Conservation (phyloP, 2,329 filamentous ascomycete genomes). For the Sporothrix phasma region DNA sequence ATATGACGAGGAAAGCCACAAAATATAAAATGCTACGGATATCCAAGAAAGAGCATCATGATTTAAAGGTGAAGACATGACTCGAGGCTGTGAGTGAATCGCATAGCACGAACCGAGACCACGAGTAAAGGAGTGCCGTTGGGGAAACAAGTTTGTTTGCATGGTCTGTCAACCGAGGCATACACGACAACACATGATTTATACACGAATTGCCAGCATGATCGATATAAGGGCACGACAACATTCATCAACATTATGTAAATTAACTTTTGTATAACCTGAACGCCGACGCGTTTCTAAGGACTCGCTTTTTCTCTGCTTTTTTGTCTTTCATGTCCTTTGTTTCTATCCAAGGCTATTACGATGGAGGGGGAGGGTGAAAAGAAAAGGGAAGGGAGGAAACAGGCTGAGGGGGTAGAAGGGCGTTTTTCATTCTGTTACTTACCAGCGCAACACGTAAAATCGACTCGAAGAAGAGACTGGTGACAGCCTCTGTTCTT, state of each 20-base stretch:
- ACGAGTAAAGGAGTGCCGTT: no score
- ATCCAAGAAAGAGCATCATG: no score
- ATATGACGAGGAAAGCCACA: no score
- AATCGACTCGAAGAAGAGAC: slow-evolving; percentile 2
- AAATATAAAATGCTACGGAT: no score
- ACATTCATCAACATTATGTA: neutral
- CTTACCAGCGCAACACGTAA: slow-evolving; percentile 14
- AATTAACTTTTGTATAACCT: neutral
- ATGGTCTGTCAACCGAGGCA: no score
- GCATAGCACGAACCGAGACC: no score
- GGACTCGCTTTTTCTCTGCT: neutral
- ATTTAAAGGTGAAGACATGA: no score
- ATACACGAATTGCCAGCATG: no score
- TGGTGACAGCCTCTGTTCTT: neutral
- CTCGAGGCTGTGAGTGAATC: no score
- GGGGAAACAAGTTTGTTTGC: no score
- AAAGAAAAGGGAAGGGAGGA: neutral
- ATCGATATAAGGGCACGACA: no score
- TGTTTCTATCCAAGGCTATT: neutral
- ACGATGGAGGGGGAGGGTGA: neutral
- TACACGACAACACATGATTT: neutral
- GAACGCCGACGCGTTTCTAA: neutral
- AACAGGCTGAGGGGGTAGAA: neutral
- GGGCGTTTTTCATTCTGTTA: neutral
- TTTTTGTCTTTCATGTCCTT: no score